Evolutionary conservation across 345 rosid species (phyloP).

Genomic region (Arabis alpina): DNA sequence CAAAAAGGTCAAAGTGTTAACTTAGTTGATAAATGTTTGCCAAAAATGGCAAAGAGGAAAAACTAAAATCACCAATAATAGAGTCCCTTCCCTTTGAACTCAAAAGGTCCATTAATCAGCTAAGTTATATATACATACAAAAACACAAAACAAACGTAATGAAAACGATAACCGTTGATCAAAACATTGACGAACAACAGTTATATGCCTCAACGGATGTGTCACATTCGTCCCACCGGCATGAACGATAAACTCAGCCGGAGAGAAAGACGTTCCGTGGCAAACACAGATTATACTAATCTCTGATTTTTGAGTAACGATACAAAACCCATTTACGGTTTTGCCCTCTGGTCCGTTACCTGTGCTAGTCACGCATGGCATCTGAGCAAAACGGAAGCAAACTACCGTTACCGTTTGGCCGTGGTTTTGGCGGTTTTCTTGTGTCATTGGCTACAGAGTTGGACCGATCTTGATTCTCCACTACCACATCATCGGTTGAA

Average conservation of each 20-base stretch:
- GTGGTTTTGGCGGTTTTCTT: slow-evolving; percentile 58
- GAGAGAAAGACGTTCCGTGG: slow-evolving; percentile 72
- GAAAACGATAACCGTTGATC: slow-evolving; percentile 3
- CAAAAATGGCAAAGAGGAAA: not conserved
- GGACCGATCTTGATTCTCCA: not conserved
- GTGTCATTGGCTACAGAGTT: not conserved
- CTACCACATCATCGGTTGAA: slow-evolving; percentile 3
- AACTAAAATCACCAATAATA: not conserved
- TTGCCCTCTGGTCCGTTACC: slow-evolving; percentile 71
- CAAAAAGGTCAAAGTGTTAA: too few relatives aligned
- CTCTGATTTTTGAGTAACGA: slow-evolving; percentile 59
- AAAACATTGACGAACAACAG: slow-evolving; percentile 51
- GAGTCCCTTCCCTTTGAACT: slow-evolving; percentile 27
- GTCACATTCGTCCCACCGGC: slow-evolving; percentile 65
- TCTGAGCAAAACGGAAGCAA: slow-evolving; percentile 41
- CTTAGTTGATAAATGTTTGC: too few relatives aligned
- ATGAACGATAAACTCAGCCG: slow-evolving; percentile 73
- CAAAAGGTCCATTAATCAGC: not conserved
- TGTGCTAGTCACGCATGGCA: slow-evolving; percentile 73
- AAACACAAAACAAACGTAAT: slow-evolving; percentile 7
- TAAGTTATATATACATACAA: not conserved
- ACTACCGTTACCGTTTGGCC: not conserved
- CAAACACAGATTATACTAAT: slow-evolving; percentile 68
- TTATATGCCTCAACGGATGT: slow-evolving; percentile 61
- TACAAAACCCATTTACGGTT: slow-evolving; percentile 68